Percentiles rank a stretch among this genome's conserved stretches.
Conservation (phyloP, 495 filamentous ascomycete genomes). For the Penicillium chermesinum region DNA sequence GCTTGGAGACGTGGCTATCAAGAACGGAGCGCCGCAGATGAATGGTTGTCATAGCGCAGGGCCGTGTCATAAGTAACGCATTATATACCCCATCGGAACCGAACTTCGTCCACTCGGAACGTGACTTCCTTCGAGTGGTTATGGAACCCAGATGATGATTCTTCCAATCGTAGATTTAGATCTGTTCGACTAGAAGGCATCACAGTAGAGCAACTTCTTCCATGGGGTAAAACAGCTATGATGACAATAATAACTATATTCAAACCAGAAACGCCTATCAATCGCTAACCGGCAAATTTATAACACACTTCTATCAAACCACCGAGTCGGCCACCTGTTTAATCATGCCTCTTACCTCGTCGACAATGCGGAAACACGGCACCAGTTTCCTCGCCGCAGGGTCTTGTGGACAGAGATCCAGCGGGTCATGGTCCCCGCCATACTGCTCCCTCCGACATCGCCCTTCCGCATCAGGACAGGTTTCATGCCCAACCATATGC, state of each 20-base stretch:
- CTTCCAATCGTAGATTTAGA: too few relatives aligned
- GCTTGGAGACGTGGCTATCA: slow-evolving; percentile 12
- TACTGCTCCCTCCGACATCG: slow-evolving; percentile 19
- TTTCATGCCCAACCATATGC: slow-evolving; percentile 21
- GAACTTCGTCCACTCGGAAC: too few relatives aligned
- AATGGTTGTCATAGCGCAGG: slow-evolving; percentile 12
- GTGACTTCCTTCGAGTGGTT: too few relatives aligned
- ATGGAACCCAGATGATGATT: too few relatives aligned
- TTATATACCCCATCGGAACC: too few relatives aligned
- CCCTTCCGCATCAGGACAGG: slow-evolving; percentile 16
- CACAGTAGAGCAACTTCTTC: too few relatives aligned
- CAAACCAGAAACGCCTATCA: not conserved
- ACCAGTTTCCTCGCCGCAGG: slow-evolving; percentile 15
- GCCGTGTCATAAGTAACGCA: slow-evolving; percentile 7
- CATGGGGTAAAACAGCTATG: too few relatives aligned
- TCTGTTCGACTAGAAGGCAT: too few relatives aligned
- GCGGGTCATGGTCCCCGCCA: slow-evolving; percentile 17
- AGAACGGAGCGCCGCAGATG: slow-evolving; percentile 1
- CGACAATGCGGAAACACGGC: slow-evolving; percentile 26
- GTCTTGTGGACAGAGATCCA: slow-evolving; percentile 23
- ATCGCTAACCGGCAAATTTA: not conserved
- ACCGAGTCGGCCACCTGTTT: slow-evolving; percentile 15
- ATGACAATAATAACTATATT: too few relatives aligned
- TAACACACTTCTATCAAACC: slow-evolving; percentile 10
- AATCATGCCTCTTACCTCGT: slow-evolving; percentile 24